Conservation (phyloP, 176 grass and related monocot species). For the Carex kokanica region DNA sequence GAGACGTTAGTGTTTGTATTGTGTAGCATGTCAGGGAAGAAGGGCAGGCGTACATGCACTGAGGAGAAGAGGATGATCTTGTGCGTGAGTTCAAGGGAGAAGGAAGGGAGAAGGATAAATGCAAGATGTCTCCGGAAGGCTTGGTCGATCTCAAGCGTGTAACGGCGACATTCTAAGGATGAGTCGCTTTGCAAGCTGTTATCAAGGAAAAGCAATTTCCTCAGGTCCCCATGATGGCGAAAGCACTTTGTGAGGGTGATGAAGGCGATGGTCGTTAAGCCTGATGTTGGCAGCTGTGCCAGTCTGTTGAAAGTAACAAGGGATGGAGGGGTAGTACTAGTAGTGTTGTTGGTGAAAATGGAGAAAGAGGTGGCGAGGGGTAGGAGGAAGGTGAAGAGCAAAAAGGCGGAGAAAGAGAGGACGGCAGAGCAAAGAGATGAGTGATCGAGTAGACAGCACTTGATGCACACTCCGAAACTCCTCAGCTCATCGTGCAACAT, state of each 20-base stretch:
- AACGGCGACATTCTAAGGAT: constrained; percentile 47
- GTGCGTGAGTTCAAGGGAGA: constrained; percentile 62
- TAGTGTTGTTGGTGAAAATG: constrained; percentile 17
- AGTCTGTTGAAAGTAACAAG: constrained; percentile 53
- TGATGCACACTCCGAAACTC: constrained; percentile 78
- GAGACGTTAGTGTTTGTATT: neutral
- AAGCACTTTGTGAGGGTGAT: constrained; percentile 60
- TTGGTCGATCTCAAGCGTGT: constrained; percentile 64
- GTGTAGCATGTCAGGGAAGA: neutral
- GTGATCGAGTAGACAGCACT: constrained; percentile 77
- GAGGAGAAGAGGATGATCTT: constrained; percentile 76
- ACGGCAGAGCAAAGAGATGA: constrained; percentile 30
- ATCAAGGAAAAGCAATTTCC: constrained; percentile 81
- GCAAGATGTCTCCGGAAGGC: constrained; percentile 57
- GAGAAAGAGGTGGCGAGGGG: constrained; percentile 44
- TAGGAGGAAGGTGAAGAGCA: constrained; percentile 44
- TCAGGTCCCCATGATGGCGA: constrained; percentile 46
- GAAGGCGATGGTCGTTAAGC: constrained; percentile 66
- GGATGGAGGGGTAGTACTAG: constrained; percentile 4
- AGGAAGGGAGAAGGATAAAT: constrained; percentile 64
- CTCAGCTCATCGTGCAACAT: constrained; percentile 73
- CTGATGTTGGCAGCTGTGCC: constrained; percentile 52
- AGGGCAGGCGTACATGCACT: constrained; percentile 22
- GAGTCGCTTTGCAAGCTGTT: constrained; percentile 56
- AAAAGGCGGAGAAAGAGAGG: constrained; percentile 60